Evolutionary conservation across 2,329 filamentous ascomycete species (phyloP).

Genomic region (Penicillium sp.): DNA sequence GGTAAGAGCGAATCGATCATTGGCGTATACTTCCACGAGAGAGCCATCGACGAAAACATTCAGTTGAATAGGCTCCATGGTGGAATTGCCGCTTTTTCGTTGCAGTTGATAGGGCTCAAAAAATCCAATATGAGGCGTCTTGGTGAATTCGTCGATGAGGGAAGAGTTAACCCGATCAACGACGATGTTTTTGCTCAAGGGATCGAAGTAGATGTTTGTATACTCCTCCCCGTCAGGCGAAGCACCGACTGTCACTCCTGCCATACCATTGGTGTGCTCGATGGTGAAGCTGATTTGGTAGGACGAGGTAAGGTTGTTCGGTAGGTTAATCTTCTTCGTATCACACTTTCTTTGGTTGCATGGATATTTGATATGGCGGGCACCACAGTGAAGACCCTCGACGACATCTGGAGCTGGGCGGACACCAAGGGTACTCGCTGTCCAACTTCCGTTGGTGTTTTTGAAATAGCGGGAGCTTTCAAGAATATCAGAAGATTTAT

Average conservation of each 20-base stretch:
- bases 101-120: conserved; percentile 12
- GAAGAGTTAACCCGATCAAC: conserved; percentile 13
- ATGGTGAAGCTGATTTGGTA: conserved; percentile 11
- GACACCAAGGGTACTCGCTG: conserved; percentile 14
- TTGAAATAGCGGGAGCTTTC: conserved; percentile 13
- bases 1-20: conserved; percentile 16
- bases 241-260: conserved; percentile 11
- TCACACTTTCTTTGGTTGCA: conserved; percentile 3
- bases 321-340: conserved; percentile 1
- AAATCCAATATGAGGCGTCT: conserved; percentile 8
- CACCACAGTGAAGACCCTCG: conserved; percentile 6
- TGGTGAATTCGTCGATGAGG: conserved; percentile 7
- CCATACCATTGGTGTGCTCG: conserved; percentile 6
- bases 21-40: conserved; percentile 14
- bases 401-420: conserved; percentile 13
- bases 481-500: neutral
- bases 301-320: conserved; percentile 4
- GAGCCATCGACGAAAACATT: conserved; percentile 16
- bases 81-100: neutral
- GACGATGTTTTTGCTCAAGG: conserved; percentile 7
- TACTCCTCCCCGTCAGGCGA: conserved; percentile 14
- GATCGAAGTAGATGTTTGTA: conserved; percentile 16
- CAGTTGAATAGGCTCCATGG: conserved; percentile 8
- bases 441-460: conserved; percentile 11
- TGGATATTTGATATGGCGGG: conserved; percentile 7